These are phyloP conservation scores for Fraxinus greggii DNA, from an alignment of 305 asterid species.

Conservation along the genomic window DNA sequence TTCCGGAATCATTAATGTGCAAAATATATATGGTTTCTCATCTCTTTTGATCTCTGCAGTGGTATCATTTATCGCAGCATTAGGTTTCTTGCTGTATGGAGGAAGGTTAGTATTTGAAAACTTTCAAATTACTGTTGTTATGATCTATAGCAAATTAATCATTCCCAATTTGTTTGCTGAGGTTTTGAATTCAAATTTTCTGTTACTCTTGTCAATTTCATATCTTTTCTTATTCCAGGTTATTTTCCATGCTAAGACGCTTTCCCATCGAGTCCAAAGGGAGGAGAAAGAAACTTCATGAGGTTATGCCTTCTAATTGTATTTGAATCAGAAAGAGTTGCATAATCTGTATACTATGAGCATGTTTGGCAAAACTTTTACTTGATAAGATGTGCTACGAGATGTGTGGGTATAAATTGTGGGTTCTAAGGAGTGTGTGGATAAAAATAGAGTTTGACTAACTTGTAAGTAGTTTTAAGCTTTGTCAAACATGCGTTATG, in stretches of 20 bases:
- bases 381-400: neutral
- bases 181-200: slow-evolving; percentile 13
- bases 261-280: slow-evolving; percentile 97
- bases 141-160: slow-evolving; percentile 22
- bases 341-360: neutral
- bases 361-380: neutral
- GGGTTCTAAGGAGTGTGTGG: neutral
- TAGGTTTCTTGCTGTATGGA: slow-evolving; percentile 91
- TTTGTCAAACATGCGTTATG: neutral
- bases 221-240: slow-evolving; percentile 46
- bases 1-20: neutral
- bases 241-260: slow-evolving; percentile 84
- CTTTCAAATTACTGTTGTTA: slow-evolving; percentile 11
- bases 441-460: neutral
- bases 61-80: slow-evolving; percentile 81
- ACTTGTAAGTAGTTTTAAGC: neutral
- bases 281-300: slow-evolving; percentile 89
- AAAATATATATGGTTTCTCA: slow-evolving; percentile 26
- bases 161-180: slow-evolving; percentile 3
- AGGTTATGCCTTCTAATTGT: slow-evolving; percentile 48
- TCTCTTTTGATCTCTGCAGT: slow-evolving; percentile 54
- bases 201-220: slow-evolving; percentile 6
- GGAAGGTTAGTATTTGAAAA: slow-evolving; percentile 63
- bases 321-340: slow-evolving; percentile 4
- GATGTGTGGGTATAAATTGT: neutral